Base-by-base conservation (phyloP, 2,329 filamentous ascomycete genomes). In the Fusarium marasasianum region DNA sequence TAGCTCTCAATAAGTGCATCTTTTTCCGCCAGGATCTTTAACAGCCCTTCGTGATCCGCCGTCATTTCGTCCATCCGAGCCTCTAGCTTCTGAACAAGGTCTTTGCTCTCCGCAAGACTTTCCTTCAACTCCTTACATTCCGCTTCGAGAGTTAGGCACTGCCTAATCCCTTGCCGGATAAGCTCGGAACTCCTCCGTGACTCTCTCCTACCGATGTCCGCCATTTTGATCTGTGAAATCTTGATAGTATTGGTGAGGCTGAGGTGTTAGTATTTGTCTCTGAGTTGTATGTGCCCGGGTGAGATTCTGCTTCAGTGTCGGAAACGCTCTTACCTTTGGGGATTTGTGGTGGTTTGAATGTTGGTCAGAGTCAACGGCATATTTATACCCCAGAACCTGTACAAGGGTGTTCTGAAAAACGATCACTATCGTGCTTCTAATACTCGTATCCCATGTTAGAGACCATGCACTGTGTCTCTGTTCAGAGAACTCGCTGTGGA, bases 361-460 rank as follows among this genome's bases (percentile, higher is more conserved):
- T 29, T 29, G 6, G 13, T 0, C 6, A 24, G 8, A 10, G 6
- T 20, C 4, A 14, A n/a, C 3, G 0, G 13, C 4, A 6, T 24
- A 35, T 6, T 24, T 35, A 53, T 51, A 51, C 12, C 8, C 8
- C 2, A 0, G 2, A 11, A 8, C 4, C 8, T 24, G 4, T 0
- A 13, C 0, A 18, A 31, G 18, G 3, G 7, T 12, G 22, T n/a
- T 47, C 45, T 29, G 0, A 29, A 2, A 33, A 9, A 24, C 3
- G 6, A 6, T 5, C 0, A 2, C 5, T 18, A 9, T 20, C 8
- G 8, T 33, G 12, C 9, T 7, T 18, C 12, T 20, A 0, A 24
- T 20, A 8, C 9, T 20, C 12, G 11, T 6, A 15, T 24, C 24
- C 2, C 3, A 24, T 35, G 1, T 20, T 3, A 6, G 3, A 51